Conservation (phyloP, 2,329 filamentous ascomycete species). For the Colletotrichum sp. region DNA sequence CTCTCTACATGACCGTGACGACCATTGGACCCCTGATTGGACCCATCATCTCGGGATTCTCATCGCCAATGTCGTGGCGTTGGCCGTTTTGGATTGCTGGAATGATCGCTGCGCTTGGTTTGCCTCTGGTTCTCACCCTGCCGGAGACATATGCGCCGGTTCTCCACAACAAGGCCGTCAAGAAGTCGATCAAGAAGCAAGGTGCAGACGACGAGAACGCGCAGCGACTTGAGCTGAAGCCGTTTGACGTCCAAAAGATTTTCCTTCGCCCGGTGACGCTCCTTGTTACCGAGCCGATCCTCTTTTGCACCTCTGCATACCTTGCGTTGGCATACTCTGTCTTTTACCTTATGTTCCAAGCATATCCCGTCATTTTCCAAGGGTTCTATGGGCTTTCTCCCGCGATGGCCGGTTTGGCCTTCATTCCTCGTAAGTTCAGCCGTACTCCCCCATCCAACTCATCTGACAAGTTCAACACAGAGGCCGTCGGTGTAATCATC, state of each 20-base stretch:
- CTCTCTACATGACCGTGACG: conserved; percentile 39
- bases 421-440: conserved; percentile 48
- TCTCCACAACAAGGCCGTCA: conserved; percentile 53
- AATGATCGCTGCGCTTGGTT: conserved; percentile 29
- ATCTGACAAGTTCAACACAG: conserved; percentile 12
- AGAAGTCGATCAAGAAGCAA: conserved; percentile 52
- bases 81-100: conserved; percentile 46
- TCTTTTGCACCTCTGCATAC: conserved; percentile 51
- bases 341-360: conserved; percentile 57
- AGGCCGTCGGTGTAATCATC: conserved; percentile 21
- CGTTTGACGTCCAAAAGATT: conserved; percentile 45
- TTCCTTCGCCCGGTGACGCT: conserved; percentile 55
- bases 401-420: conserved; percentile 51
- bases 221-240: conserved; percentile 32
- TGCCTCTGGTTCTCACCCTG: conserved; percentile 39
- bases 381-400: conserved; percentile 48
- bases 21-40: conserved; percentile 46
- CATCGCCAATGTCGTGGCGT: conserved; percentile 46
- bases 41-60: conserved; percentile 56
- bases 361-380: conserved; percentile 55
- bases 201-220: conserved; percentile 42
- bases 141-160: conserved; percentile 56
- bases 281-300: conserved; percentile 54
- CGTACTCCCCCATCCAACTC: conserved; percentile 21
- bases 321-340: conserved; percentile 56